Conservation (phyloP, 2,329 filamentous ascomycete species). For the Ophiostoma ulmi region DNA sequence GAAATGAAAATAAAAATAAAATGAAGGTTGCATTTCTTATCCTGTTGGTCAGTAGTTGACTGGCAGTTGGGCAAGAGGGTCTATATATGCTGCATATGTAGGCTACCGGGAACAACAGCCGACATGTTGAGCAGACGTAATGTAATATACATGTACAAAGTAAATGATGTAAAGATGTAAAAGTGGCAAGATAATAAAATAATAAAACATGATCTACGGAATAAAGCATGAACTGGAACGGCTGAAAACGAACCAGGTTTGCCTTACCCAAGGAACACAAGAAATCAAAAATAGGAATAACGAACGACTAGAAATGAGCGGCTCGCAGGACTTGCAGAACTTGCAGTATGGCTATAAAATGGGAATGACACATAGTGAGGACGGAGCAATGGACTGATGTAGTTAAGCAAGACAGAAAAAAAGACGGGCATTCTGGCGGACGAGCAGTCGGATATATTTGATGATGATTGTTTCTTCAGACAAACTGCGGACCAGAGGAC, state of each 20-base stretch:
- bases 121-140: background rate
- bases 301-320: background rate
- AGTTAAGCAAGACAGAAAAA: too few relatives aligned
- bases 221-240: background rate
- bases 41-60: background rate
- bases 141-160: background rate
- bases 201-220: background rate
- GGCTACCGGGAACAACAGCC: background rate
- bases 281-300: background rate
- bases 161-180: background rate
- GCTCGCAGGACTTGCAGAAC: background rate
- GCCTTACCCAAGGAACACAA: background rate
- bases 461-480: background rate
- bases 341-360: background rate
- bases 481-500: background rate
- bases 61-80: background rate
- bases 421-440: too few relatives aligned
- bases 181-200: background rate
- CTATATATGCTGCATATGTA: conserved; percentile 13
- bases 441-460: background rate
- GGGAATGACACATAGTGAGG: background rate
- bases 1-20: background rate
- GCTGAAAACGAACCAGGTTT: background rate
- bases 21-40: background rate
- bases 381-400: background rate